Evolutionary conservation across 2,329 filamentous ascomycete genomes (phyloP).

Genomic region (Aspergillus novofumigatus): DNA sequence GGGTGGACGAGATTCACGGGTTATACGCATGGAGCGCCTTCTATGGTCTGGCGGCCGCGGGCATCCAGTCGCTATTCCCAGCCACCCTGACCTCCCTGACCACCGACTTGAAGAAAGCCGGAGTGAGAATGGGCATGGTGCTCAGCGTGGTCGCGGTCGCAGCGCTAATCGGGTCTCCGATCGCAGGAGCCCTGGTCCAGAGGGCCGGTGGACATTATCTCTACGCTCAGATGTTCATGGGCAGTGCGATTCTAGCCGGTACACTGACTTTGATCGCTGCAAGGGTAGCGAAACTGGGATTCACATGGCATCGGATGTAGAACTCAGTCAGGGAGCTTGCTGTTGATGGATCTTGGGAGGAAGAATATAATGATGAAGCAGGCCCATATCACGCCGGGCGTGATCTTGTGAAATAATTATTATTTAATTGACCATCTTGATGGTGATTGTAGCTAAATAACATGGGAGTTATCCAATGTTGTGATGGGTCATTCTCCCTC

Average conservation of each 20-base stretch:
- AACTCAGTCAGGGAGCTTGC: not conserved
- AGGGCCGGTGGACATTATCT: constrained; percentile 44
- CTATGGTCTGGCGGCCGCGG: constrained; percentile 62
- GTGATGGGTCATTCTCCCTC: not conserved
- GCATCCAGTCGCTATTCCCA: constrained; percentile 64
- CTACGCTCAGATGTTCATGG: constrained; percentile 52
- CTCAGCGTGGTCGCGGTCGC: constrained; percentile 53
- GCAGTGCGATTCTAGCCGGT: constrained; percentile 42
- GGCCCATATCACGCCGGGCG: not conserved
- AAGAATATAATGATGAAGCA: not conserved
- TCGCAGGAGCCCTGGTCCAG: constrained; percentile 51
- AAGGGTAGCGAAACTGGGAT: constrained; percentile 37
- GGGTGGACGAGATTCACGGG: constrained; percentile 46
- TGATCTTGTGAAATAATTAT: not conserved
- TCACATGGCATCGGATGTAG: constrained; percentile 29
- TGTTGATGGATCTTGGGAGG: not conserved
- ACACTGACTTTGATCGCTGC: constrained; percentile 39
- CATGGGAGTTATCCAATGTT: not conserved
- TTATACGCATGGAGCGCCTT: constrained; percentile 61
- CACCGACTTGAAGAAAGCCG: constrained; percentile 49
- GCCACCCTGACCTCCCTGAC: constrained; percentile 56
- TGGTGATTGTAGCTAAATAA: not conserved
- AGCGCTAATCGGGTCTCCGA: constrained; percentile 52
- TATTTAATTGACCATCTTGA: not conserved
- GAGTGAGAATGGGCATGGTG: constrained; percentile 56